Conservation (phyloP, 495 filamentous ascomycete species). For the Penicillium pulvis region DNA sequence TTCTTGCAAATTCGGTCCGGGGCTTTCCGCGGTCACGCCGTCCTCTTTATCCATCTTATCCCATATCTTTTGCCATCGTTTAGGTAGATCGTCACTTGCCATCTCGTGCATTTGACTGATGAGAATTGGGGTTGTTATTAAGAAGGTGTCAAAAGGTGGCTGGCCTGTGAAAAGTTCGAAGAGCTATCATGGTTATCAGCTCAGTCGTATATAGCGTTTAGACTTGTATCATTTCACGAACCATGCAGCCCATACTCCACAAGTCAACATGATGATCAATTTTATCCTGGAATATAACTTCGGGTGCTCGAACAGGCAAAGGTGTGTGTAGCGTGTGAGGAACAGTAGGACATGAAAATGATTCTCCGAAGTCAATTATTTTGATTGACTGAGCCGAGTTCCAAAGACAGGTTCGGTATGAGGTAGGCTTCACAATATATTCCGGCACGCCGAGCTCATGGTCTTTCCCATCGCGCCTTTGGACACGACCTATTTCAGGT, state of each 20-base stretch:
- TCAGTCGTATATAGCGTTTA: too few relatives aligned
- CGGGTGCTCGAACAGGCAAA: slow-evolving; percentile 38
- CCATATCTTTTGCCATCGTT: slow-evolving; percentile 33
- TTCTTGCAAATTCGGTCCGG: slow-evolving; percentile 31
- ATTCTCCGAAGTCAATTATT: slow-evolving; percentile 49
- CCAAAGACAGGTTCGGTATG: too few relatives aligned
- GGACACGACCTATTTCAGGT: too few relatives aligned
- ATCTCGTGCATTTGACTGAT: slow-evolving; percentile 38
- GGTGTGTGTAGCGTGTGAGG: slow-evolving; percentile 37
- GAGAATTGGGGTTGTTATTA: slow-evolving; percentile 34
- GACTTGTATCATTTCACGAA: slow-evolving; percentile 21
- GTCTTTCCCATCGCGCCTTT: too few relatives aligned
- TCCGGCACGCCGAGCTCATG: too few relatives aligned
- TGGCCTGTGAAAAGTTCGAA: slow-evolving; percentile 43
- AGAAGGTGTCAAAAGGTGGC: slow-evolving; percentile 38
- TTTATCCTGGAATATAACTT: slow-evolving; percentile 41
- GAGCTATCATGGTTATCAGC: slow-evolving; percentile 31
- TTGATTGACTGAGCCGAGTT: slow-evolving; percentile 22
- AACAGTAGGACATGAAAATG: slow-evolving; percentile 30
- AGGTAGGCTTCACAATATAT: too few relatives aligned
- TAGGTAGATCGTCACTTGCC: slow-evolving; percentile 33
- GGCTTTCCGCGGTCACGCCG: too few relatives aligned
- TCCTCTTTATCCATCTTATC: slow-evolving; percentile 21
- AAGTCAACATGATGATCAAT: slow-evolving; percentile 47
- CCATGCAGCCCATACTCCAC: slow-evolving; percentile 47